A percentile compares a stretch with the other conserved stretches of the same genome.
phyloP scores from a whole-genome alignment of 768 basidiomycete genomes.

The Mrakia blollopis region DNA sequence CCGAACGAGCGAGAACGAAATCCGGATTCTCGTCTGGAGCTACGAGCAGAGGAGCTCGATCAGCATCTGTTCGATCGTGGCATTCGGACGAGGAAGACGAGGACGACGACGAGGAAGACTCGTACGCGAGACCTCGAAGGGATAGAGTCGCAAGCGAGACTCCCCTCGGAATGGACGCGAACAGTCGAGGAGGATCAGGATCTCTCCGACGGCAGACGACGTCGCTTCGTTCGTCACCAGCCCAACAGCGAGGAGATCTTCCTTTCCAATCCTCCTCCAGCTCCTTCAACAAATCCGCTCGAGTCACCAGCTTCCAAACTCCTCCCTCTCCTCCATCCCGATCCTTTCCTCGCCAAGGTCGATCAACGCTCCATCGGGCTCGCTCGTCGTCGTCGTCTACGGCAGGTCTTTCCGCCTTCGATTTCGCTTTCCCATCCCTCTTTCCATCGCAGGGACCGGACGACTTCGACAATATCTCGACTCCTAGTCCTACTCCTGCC shows the following conservation, averaged over 20 bases:
- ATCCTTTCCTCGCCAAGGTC: neutral
- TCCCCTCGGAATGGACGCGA: neutral
- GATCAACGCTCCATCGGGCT: neutral
- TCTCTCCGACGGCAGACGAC: neutral
- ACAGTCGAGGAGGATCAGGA: neutral
- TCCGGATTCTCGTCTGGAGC: neutral
- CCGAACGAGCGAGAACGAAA: neutral
- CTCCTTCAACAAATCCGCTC: neutral
- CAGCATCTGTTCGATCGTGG: constrained; percentile 15
- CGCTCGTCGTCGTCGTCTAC: constrained; percentile 8
- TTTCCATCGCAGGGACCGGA: neutral
- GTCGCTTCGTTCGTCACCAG: neutral
- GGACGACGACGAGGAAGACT: neutral
- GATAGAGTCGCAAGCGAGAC: neutral
- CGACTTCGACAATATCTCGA: neutral
- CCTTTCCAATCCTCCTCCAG: neutral
- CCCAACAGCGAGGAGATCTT: neutral
- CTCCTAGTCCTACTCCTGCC: neutral
- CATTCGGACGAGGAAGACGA: constrained; percentile 24
- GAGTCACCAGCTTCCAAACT: neutral
- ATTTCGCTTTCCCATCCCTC: neutral
- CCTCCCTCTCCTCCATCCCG: neutral
- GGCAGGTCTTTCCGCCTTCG: neutral
- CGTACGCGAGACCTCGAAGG: neutral
- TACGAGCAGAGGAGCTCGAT: neutral